Conservation (phyloP, 2,329 filamentous ascomycete genomes). For the Rosellinia necatrix region DNA sequence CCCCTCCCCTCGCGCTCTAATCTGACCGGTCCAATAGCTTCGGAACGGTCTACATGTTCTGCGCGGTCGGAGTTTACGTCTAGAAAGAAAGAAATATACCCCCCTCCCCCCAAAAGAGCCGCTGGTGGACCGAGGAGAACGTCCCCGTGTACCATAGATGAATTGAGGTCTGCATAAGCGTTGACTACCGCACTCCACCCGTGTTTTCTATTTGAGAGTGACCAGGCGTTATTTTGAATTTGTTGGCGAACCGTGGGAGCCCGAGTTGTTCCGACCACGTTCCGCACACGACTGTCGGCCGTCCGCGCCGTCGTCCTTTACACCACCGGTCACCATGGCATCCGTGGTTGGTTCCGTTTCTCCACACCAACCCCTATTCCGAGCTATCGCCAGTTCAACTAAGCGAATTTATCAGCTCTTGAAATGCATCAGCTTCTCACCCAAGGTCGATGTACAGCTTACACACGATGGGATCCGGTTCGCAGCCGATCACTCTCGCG, state of each 20-base stretch:
- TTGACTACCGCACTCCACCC: constrained; percentile 28
- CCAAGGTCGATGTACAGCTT: constrained; percentile 70
- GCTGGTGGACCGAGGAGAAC: constrained; percentile 30
- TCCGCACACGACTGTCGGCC: not conserved
- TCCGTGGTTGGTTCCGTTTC: constrained; percentile 31
- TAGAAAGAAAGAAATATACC: constrained; percentile 59
- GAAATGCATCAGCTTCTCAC: constrained; percentile 63
- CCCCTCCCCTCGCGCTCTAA: constrained; percentile 8
- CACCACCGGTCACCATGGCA: constrained; percentile 31
- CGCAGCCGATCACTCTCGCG: constrained; percentile 82
- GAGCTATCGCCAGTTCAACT: constrained; percentile 77
- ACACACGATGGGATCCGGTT: constrained; percentile 85
- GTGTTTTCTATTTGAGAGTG: constrained; percentile 30
- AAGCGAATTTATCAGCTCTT: constrained; percentile 71
- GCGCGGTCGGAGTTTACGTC: constrained; percentile 97
- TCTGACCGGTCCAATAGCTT: constrained; percentile 61
- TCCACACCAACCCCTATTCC: constrained; percentile 62
- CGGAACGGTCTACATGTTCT: constrained; percentile 98
- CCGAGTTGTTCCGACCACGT: not conserved
- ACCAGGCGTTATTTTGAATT: constrained; percentile 22
- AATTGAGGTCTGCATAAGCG: constrained; percentile 42
- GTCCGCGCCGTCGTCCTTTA: constrained; percentile 1
- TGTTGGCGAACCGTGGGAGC: constrained; percentile 2
- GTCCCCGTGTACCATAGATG: constrained; percentile 48
- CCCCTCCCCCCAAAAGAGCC: constrained; percentile 49